Percentiles rank a stretch among this genome's conserved stretches.
phyloP scores from a whole-genome alignment of 1,284 basidiomycete genomes.

The Jaminaea rosea region DNA sequence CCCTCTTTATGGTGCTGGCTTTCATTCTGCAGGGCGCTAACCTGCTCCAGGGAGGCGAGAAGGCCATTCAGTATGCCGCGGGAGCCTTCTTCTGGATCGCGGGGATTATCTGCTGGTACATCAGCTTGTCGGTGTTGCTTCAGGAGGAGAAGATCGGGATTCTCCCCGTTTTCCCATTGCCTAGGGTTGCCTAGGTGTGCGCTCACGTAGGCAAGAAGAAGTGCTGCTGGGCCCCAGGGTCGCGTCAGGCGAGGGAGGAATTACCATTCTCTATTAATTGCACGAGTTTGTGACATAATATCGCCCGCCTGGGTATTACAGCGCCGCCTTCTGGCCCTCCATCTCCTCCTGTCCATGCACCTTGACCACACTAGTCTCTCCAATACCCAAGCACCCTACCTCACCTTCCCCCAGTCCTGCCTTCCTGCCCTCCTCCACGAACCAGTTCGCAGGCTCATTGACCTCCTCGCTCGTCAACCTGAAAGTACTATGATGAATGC shows the following conservation, averaged over 20 bases:
- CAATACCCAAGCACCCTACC: no score
- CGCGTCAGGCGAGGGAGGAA: no score
- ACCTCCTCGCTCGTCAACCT: conserved; percentile 29
- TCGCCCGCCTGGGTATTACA: no score
- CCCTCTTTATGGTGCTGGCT: conserved; percentile 17
- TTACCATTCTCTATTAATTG: no score
- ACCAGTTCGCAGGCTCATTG: conserved; percentile 22
- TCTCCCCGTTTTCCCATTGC: conserved; percentile 10
- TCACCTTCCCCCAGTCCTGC: conserved; percentile 14
- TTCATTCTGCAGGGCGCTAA: conserved; percentile 11
- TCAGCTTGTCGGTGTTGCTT: conserved; percentile 18
- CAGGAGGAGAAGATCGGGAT: conserved; percentile 24
- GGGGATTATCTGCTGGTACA: conserved; percentile 16
- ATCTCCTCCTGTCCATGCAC: no score
- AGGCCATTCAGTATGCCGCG: conserved; percentile 8
- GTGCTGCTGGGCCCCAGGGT: no score
- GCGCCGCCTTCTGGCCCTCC: no score
- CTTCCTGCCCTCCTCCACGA: conserved; percentile 17
- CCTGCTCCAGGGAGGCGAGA: conserved; percentile 9
- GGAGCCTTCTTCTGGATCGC: conserved; percentile 19
- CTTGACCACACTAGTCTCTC: no score
- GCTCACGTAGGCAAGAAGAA: no score
- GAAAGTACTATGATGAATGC: conserved; percentile 33
- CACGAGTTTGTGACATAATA: no score
- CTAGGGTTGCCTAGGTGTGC: no score